phyloP scores from a whole-genome alignment of 139 green algal species.

The Chlamydomonas incerta region DNA sequence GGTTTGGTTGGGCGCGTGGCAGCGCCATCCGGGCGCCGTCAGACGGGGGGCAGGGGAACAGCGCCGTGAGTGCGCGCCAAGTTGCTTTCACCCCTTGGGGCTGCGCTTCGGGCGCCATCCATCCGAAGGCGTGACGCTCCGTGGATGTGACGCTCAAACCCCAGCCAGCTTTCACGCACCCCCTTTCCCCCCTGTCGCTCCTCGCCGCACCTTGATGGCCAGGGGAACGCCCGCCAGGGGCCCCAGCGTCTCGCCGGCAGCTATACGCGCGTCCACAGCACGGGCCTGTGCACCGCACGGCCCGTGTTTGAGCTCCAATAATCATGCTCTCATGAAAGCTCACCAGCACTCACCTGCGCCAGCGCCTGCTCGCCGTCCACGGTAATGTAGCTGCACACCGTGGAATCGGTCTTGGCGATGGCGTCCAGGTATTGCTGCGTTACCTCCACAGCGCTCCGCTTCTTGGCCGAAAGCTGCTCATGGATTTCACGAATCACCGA shows the following conservation, averaged over 20 bases:
- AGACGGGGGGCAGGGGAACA: no score
- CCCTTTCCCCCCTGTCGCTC: neutral
- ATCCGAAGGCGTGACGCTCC: no score
- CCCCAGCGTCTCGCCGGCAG: slow-evolving; percentile 45
- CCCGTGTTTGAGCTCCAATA: no score
- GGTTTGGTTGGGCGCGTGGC: no score
- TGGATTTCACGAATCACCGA: slow-evolving; percentile 58
- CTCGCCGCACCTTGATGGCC: slow-evolving; percentile 81
- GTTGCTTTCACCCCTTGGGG: no score
- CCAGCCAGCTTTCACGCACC: no score
- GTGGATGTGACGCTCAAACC: no score
- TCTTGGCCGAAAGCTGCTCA: slow-evolving; percentile 47
- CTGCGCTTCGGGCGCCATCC: no score
- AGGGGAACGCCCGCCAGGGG: slow-evolving; percentile 86
- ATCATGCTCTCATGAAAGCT: no score
- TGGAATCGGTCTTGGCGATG: slow-evolving; percentile 47
- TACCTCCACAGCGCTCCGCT: slow-evolving; percentile 58
- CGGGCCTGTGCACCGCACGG: no score
- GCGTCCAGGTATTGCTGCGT: slow-evolving; percentile 58
- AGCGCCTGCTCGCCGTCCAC: slow-evolving; percentile 61
- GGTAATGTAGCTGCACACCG: slow-evolving; percentile 66
- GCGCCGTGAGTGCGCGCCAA: no score
- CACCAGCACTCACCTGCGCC: slow-evolving; percentile 62
- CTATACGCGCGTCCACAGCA: slow-evolving; percentile 69
- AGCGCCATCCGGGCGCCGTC: no score